These are phyloP conservation scores for Penicillium dipodomyicola DNA, from an alignment of 495 filamentous ascomycete genomes.

Conservation along the genomic window DNA sequence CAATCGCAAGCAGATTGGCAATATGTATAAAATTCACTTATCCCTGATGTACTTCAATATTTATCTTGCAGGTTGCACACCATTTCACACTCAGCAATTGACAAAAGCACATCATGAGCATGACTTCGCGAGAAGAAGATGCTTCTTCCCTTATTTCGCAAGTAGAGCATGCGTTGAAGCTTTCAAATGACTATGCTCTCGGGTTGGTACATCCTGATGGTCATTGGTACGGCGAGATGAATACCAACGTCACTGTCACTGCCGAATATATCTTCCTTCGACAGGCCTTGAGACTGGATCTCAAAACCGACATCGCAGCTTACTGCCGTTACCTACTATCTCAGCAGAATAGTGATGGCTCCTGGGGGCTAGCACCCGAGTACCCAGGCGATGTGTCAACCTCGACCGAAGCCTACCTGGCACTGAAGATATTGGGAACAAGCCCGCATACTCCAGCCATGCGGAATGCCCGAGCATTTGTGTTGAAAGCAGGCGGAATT, in stretches of 20 bases:
- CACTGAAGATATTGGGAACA: too few relatives aligned
- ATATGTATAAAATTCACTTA: background rate
- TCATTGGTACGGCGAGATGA: slow-evolving; percentile 39
- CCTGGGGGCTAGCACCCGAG: too few relatives aligned
- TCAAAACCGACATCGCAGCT: slow-evolving; percentile 13
- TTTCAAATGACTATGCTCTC: slow-evolving; percentile 2
- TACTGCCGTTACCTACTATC: slow-evolving; percentile 23
- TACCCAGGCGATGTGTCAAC: too few relatives aligned
- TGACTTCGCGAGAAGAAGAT: background rate
- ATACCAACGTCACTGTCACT: slow-evolving; percentile 35
- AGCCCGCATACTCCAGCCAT: too few relatives aligned
- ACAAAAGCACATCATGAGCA: background rate
- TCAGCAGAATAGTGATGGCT: slow-evolving; percentile 21
- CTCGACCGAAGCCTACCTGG: too few relatives aligned
- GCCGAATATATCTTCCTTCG: slow-evolving; percentile 39
- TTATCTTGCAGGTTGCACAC: background rate
- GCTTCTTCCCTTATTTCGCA: background rate
- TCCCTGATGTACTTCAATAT: too few relatives aligned
- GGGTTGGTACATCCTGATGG: slow-evolving; percentile 24
- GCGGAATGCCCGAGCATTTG: too few relatives aligned
- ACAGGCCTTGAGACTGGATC: slow-evolving; percentile 28
- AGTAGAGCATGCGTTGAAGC: slow-evolving; percentile 7
- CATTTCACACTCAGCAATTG: background rate
- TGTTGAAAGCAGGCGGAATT: too few relatives aligned
- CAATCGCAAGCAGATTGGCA: too few relatives aligned